Conservation (phyloP, 306 rosid species). For the Vicia faba region DNA sequence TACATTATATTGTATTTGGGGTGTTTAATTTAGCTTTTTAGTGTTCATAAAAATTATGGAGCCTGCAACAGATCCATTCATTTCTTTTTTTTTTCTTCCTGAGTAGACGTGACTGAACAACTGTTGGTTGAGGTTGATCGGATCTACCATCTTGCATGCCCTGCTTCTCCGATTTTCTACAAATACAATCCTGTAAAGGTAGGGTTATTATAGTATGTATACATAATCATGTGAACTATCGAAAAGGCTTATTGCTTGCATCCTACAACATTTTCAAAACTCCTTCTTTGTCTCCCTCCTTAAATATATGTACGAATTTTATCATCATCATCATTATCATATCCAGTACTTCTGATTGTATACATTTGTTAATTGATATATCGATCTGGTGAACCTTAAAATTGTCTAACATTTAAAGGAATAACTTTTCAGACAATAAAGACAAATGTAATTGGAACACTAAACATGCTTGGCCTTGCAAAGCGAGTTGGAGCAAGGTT, state of each 20-base stretch:
- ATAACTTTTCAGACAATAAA: slow-evolving; percentile 67
- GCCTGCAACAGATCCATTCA: no score
- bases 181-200: slow-evolving; percentile 96
- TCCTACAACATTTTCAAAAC: neutral
- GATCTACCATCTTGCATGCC: slow-evolving; percentile 97
- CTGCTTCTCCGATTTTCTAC: slow-evolving; percentile 95
- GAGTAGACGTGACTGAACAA: slow-evolving; percentile 84
- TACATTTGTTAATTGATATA: slow-evolving; percentile 9
- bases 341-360: neutral
- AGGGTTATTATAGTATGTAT: slow-evolving; percentile 10
- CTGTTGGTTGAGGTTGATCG: slow-evolving; percentile 89
- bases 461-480: slow-evolving; percentile 97
- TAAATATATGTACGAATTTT: neutral
- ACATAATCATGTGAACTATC: neutral
- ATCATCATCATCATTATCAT: neutral
- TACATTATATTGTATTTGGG: no score
- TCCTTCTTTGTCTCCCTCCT: neutral
- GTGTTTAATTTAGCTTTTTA: no score
- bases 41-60: no score
- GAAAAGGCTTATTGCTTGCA: neutral
- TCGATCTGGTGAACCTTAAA: slow-evolving; percentile 28
- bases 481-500: slow-evolving; percentile 98
- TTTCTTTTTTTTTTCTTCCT: slow-evolving; percentile 10
- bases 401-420: slow-evolving; percentile 36
- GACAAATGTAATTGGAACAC: slow-evolving; percentile 44